phyloP scores from a whole-genome alignment of 495 filamentous ascomycete genomes.

The Xylaria grammica region DNA sequence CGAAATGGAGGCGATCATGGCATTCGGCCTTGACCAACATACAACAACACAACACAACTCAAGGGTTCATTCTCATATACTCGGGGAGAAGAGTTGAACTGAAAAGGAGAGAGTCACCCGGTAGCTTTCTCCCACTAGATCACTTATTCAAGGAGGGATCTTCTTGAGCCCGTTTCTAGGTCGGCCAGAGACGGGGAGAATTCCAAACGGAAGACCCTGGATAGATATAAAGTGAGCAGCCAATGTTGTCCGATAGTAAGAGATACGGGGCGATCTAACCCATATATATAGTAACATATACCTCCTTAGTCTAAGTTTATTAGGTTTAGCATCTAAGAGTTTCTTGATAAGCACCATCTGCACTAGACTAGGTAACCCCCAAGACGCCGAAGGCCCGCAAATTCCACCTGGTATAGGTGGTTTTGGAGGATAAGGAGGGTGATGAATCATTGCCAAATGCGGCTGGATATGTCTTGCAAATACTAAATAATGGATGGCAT shows the following conservation, averaged over 20 bases:
- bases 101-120: not conserved
- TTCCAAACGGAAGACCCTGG: not conserved
- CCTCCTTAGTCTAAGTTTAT: not conserved
- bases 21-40: constrained; percentile 2
- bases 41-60: not conserved
- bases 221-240: constrained; percentile 1
- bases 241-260: constrained; percentile 6
- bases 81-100: not conserved
- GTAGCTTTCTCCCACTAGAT: not conserved
- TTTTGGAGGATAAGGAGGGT: constrained; percentile 29
- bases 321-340: not conserved
- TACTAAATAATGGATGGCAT: not conserved
- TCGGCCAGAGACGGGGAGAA: not conserved
- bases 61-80: not conserved
- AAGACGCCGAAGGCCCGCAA: constrained; percentile 24
- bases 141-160: not conserved
- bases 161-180: not conserved
- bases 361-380: constrained; percentile 22
- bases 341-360: constrained; percentile 16
- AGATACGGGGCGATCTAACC: constrained; percentile 11
- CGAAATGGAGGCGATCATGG: constrained; percentile 13
- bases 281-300: constrained; percentile 15
- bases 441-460: constrained; percentile 39
- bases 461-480: constrained; percentile 21
- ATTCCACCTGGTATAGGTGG: constrained; percentile 24